Evolutionary conservation across 2,329 filamentous ascomycete genomes (phyloP), one percentile per base, ranked within the genome.

Genomic region (Ophiosphaerella narmari): DNA sequence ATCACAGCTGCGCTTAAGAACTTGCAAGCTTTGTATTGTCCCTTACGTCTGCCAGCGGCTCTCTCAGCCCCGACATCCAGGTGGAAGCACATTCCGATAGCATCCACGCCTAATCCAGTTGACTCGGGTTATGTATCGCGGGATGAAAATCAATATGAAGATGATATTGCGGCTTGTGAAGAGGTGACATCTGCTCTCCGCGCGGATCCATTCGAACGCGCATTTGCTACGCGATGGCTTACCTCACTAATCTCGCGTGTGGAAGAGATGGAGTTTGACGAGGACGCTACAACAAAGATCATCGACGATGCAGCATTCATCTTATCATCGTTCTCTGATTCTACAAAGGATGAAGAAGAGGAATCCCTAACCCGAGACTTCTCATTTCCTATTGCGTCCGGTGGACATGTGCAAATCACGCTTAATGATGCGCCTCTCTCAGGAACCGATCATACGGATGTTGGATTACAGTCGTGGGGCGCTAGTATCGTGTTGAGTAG

Each of bases 381-480:
- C 38, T 54, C 52, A 2, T 72, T 73, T 32, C 47, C 57, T 3
- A 59, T 56, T 1, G 6, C 44, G 7, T 44, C 34, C 8, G 48
- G 39, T 21, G 32, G 46, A 18, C 14, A 43, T 3, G 50, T 71
- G 13, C n/a, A 62, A 5, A 53, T 73, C 6, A 66, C 55, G 6
- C 55, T 73, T 7, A 73, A 72, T 43, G 70, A 73, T 49, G 70
- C 68, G 2, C 70, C 70, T 9, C 55, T 73, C 8, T 69, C 68
- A 5, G 63, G 62, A 13, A 65, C 65, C 7, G 70, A 73, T 43
- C 70, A 73, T 40, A 73, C 70, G 0, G 70, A 71, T 32, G 70
- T 73, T 29, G 70, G 70, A 5, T 61, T 72, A 1, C 70, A 73
- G 47, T 69, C 64, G 18, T 73, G 70, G 70, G 70, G 70, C 45